Conservation (phyloP, 169 alveolate genomes). For the Cryptosporidium felis region DNA sequence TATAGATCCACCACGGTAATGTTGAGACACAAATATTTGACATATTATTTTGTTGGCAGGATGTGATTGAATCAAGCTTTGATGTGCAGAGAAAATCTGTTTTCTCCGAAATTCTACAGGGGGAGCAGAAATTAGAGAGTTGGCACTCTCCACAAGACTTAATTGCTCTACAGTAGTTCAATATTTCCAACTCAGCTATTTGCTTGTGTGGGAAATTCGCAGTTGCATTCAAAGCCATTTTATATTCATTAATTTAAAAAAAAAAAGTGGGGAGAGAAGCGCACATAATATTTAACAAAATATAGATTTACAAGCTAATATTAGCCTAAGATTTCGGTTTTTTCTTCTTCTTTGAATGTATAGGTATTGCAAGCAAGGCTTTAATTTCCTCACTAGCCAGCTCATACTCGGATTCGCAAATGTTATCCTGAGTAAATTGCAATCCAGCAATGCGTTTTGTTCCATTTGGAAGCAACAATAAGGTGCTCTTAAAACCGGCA, state of each 20-base stretch:
- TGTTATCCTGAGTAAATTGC: slow-evolving; percentile 22
- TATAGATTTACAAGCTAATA: background rate
- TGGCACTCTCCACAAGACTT: slow-evolving; percentile 54
- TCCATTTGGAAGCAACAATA: slow-evolving; percentile 88
- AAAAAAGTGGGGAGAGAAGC: background rate
- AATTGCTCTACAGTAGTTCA: slow-evolving; percentile 1
- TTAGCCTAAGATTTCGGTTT: slow-evolving; percentile 6
- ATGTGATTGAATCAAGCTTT: slow-evolving; percentile 39
- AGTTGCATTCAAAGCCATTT: background rate
- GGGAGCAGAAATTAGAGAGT: slow-evolving; percentile 38
- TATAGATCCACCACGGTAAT: slow-evolving; percentile 68
- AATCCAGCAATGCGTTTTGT: slow-evolving; percentile 83
- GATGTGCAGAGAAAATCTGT: slow-evolving; percentile 53
- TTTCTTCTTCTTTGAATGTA: slow-evolving; percentile 32
- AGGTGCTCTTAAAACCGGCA: slow-evolving; percentile 92
- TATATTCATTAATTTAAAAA: background rate
- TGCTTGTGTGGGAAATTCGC: no score
- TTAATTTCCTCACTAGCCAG: slow-evolving; percentile 28
- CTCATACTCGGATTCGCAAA: slow-evolving; percentile 15
- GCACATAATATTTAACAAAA: no score
- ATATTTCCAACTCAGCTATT: slow-evolving; percentile 15
- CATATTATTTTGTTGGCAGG: slow-evolving; percentile 15
- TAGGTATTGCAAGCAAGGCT: slow-evolving; percentile 6
- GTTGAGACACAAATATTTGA: slow-evolving; percentile 40
- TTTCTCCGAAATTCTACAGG: background rate